Base-by-base conservation (phyloP, 371 early-diverging fungal species). In the Rhizomucor miehei region DNA sequence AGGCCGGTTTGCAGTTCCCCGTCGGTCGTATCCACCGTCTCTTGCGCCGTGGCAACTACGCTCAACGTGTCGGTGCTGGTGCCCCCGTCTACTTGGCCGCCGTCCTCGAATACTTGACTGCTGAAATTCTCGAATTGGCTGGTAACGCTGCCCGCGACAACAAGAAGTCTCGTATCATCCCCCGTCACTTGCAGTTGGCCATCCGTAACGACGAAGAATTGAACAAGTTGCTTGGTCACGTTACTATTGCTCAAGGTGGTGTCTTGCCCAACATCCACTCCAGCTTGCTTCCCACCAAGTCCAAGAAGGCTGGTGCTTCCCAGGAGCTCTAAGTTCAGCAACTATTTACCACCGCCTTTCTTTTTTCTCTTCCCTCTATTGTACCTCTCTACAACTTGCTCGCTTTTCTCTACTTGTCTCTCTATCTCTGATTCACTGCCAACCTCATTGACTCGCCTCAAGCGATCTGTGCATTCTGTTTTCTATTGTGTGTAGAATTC, bases 1-100 rank as follows among this genome's bases (percentile, higher is more conserved):
- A 89, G 75, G 91, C 92, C 63, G 92, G 92, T 77, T 89, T 91
- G 62, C 91, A 92, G 71, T 94, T 94, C 88, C 97, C 97, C 60
- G 94, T 92, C 64, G 94, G 93, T 75, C 93, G 97, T 91, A 89
- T 97, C 69, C 95, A 97, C 80, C 91, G 95, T 86, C 87, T 90
- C 54, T 82, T 97, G 59, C 89, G 94, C 71, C 90, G 90, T 79
- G 94, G 95, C 62, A 94, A 93, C 89, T 94, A 95, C 73, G 93
- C 94, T 59, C 92, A 90, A 73, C 91, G 94, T 83, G 87, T 94
- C 55, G 93, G 92, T 79, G 92, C 93, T 65, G 90, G 92, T 79
- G 93, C 95, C 52, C 94, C 94, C 67, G 94, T 95, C 69, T 96
- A 93, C 81, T 80, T 94, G 45, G 94, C 95, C 57, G 94, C 95